These are phyloP conservation scores for Colletotrichum aenigma DNA, from an alignment of 2,329 filamentous ascomycete species.

Conservation along the genomic window DNA sequence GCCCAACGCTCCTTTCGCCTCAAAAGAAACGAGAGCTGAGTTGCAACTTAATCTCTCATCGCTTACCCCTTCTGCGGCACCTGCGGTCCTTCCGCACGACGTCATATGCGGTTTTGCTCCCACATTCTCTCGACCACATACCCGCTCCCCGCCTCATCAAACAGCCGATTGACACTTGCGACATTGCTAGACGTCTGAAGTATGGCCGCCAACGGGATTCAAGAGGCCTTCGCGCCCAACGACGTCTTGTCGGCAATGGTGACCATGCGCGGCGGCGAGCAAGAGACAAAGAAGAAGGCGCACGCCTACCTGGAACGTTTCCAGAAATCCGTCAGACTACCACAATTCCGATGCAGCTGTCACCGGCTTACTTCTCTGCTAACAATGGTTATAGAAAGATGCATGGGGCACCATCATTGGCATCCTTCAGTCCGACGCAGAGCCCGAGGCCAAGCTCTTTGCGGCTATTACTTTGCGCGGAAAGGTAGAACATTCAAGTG, in stretches of 20 bases:
- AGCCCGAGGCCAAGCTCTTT: conserved; percentile 89
- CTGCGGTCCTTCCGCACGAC: conserved; percentile 1
- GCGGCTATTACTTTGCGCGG: conserved; percentile 96
- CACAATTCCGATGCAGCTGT: conserved; percentile 17
- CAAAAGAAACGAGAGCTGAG: neutral
- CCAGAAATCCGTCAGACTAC: conserved; percentile 88
- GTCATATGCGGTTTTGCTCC: neutral
- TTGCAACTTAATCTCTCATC: neutral
- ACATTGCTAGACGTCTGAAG: conserved; percentile 17
- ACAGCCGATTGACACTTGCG: neutral
- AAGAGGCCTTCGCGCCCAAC: conserved; percentile 75
- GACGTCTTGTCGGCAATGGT: conserved; percentile 84
- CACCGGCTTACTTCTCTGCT: neutral
- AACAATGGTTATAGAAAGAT: conserved; percentile 65
- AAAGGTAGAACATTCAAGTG: conserved; percentile 69
- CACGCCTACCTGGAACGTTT: conserved; percentile 93
- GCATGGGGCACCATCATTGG: conserved; percentile 90
- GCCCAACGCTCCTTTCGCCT: conserved; percentile 9
- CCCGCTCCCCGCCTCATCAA: neutral
- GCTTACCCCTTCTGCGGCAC: neutral
- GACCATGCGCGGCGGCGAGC: conserved; percentile 88
- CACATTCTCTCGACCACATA: neutral
- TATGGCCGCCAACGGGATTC: conserved; percentile 72
- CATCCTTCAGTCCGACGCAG: conserved; percentile 81
- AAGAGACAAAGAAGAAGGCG: conserved; percentile 84